Evolutionary conservation across 2,329 filamentous ascomycete genomes (phyloP).

Genomic region (Zasmidium citrigriseum): DNA sequence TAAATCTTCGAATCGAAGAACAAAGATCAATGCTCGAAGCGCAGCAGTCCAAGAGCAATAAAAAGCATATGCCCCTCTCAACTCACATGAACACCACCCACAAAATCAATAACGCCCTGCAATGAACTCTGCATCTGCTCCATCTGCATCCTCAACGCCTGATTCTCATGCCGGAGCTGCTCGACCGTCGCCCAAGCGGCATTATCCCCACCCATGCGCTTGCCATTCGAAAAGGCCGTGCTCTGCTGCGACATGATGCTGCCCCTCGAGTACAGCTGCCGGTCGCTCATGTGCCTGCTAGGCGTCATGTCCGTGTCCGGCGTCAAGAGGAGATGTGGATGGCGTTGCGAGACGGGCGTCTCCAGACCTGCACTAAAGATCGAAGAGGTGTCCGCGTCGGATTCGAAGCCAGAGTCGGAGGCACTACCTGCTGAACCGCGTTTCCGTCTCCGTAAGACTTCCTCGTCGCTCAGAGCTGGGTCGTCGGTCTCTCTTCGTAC

Average conservation of each 20-base stretch:
- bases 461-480: slow-evolving; percentile 18
- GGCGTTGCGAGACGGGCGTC: slow-evolving; percentile 35
- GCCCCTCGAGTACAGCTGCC: slow-evolving; percentile 7
- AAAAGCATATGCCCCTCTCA: neutral
- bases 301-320: slow-evolving; percentile 11
- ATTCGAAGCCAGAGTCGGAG: slow-evolving; percentile 62
- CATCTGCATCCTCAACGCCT: slow-evolving; percentile 53
- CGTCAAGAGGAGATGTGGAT: slow-evolving; percentile 32
- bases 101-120: slow-evolving; percentile 58
- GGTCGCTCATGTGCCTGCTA: neutral
- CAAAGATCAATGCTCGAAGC: no score
- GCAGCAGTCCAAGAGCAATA: neutral
- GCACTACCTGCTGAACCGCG: slow-evolving; percentile 35
- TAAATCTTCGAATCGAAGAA: no score
- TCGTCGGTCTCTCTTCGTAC: slow-evolving; percentile 22
- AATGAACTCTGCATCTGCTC: slow-evolving; percentile 56
- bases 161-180: slow-evolving; percentile 57
- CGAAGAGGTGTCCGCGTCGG: slow-evolving; percentile 54
- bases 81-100: slow-evolving; percentile 28
- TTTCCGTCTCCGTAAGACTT: slow-evolving; percentile 26
- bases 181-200: slow-evolving; percentile 56
- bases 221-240: neutral
- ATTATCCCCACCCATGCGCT: slow-evolving; percentile 33
- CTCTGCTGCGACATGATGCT: slow-evolving; percentile 1
- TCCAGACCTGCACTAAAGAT: slow-evolving; percentile 46